Conservation (phyloP, 192 early-diverging fungal genomes). For the Coemansia sp. region DNA sequence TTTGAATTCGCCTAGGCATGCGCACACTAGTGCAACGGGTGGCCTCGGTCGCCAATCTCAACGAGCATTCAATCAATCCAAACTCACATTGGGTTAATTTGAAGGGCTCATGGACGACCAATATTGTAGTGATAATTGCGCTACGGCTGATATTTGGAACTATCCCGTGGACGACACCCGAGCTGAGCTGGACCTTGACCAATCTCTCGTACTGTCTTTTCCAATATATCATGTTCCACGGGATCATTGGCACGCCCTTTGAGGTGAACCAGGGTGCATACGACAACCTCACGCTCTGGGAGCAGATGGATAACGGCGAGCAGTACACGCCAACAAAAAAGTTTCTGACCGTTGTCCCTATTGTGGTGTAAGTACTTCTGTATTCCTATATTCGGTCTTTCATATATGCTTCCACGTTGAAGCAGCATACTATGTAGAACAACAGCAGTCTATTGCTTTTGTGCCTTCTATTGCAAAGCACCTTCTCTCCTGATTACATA, state of each 20-base stretch:
- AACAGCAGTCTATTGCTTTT: neutral
- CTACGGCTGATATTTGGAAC: slow-evolving; percentile 76
- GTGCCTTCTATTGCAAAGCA: neutral
- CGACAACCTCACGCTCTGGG: slow-evolving; percentile 93
- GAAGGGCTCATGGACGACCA: slow-evolving; percentile 83
- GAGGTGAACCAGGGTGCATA: slow-evolving; percentile 91
- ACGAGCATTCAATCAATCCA: slow-evolving; percentile 54
- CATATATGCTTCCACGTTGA: slow-evolving; percentile 1
- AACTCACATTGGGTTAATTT: slow-evolving; percentile 62
- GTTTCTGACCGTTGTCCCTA: slow-evolving; percentile 92
- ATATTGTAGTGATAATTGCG: slow-evolving; percentile 77
- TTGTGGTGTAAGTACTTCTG: slow-evolving; percentile 75
- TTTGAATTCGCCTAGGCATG: slow-evolving; percentile 20
- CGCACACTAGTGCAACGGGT: slow-evolving; percentile 52
- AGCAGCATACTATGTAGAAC: neutral
- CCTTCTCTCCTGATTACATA: neutral
- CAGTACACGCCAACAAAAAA: slow-evolving; percentile 99
- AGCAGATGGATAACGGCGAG: slow-evolving; percentile 97
- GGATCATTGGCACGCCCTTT: slow-evolving; percentile 94
- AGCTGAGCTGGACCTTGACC: slow-evolving; percentile 96
- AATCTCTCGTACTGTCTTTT: slow-evolving; percentile 89
- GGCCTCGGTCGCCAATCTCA: slow-evolving; percentile 53
- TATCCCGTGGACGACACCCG: slow-evolving; percentile 86
- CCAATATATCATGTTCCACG: slow-evolving; percentile 98
- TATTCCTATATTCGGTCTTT: neutral